Evolutionary conservation across 768 basidiomycete species (phyloP), one percentile per base, ranked within the genome.

Genomic region (Psilocybe cubensis): DNA sequence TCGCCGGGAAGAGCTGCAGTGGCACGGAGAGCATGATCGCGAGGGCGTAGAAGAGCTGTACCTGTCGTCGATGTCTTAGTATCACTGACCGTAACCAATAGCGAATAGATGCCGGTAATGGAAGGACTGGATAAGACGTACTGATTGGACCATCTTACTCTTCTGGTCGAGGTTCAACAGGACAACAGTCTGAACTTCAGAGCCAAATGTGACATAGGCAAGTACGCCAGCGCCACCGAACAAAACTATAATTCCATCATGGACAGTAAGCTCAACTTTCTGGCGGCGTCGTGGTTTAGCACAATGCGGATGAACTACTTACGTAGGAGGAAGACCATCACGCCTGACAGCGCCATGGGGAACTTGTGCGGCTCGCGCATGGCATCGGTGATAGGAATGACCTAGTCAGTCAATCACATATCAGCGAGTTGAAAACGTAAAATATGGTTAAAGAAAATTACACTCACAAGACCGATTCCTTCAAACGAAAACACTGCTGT

Each of bases 401-500:
- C 78, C 83, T 21, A 5, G 4, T 29, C n/a, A 12, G 18, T n/a
- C n/a, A n/a, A n/a, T n/a, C n/a, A n/a, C n/a, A n/a, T n/a, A n/a
- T n/a, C n/a, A n/a, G n/a, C n/a, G n/a, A n/a, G n/a, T n/a, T n/a
- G n/a, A n/a, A n/a, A 46, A 25, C 57, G 97, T 82, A 65, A 98
- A 86, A n/a, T n/a, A n/a, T n/a, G n/a, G n/a, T n/a, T n/a, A n/a
- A n/a, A n/a, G n/a, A n/a, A n/a, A n/a, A n/a, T n/a, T 27, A 27
- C 51, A 72, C 85, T 63, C 63, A 91, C 89, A 73, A 98, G 77
- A 47, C 96, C 97, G 62, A 99, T 94, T 8, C 96, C 96, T 73
- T 99, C 96, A 65, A 98, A 99, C 1, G 97, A 94, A 73, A 98
- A 98, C 27, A 98, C 96, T 2, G 97, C 96, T 21, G 97, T 98